Evolutionary conservation across 179 eudicot genomes (phyloP), one percentile per base, ranked within the genome.

Genomic region (Silene vulgaris): DNA sequence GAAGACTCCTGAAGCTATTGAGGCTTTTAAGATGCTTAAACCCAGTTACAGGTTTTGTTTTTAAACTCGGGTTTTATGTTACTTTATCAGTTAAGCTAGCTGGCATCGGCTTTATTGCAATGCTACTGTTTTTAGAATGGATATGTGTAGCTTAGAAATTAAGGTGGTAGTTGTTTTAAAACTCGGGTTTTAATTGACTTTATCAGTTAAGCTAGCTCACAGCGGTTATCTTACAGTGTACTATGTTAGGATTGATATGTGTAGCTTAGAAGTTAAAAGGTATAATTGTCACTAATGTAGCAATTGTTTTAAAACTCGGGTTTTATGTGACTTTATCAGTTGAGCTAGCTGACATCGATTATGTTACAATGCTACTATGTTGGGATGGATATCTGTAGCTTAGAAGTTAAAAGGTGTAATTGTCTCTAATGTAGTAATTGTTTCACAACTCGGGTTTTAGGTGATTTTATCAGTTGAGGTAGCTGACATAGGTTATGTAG

Each of bases 11-110:
- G 97, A 95, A 8, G 77, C 97, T 1, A 80, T 95, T 21, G 99
- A 95, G 71, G 97, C 99, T 7, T 95, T 95, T 77, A 86, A 64
- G 37, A 94, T 94, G 97, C 74, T 94, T 28, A 88, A 79, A 69
- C 91, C 96, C 29, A 85, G 82, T 50, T 90, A 90, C 87, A 77
- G 74, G 74, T 71, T 71, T 67, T 68, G 1, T n/a, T 14, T 66
- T 30, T 60, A 7, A 7, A 17, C 64, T 60, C 23, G 64, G 26
- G 26, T 17, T 19, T 57, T 19, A 6, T 11, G 0, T 57, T 8
- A 5, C 13, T 21, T 60, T 60, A 60, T 60, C 64, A 59, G 23
- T 19, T 45, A 11, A 45, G 52, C 52, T 45, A 45, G 52, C 11
- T 45, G 1, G 35, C 35, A 2, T 30, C 6, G 40, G 7, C 5